Percentiles rank a stretch among this genome's conserved stretches.
phyloP scores from a whole-genome alignment of 140 eudicot species.

The Stevia rebaudiana region DNA sequence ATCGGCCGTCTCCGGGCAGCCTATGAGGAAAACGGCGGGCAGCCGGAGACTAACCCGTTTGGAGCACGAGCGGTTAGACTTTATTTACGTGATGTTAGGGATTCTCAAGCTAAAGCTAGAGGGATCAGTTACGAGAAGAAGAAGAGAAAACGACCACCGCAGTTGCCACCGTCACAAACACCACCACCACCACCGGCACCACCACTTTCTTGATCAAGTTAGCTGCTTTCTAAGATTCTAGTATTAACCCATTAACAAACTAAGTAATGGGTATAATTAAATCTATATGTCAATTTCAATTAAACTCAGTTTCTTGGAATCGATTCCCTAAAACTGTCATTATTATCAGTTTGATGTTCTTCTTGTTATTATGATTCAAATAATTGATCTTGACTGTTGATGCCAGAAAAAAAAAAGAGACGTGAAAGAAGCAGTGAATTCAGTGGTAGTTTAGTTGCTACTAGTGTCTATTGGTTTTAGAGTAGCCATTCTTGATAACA shows the following conservation, averaged over 20 bases:
- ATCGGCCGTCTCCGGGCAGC: constrained; percentile 65
- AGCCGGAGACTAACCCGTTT: constrained; percentile 51
- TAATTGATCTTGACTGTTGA: constrained; percentile 17
- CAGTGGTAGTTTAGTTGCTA: constrained; percentile 22
- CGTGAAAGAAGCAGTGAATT: constrained; percentile 23
- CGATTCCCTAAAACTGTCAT: neutral
- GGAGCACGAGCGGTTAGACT: constrained; percentile 53
- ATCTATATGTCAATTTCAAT: neutral
- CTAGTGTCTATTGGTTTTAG: neutral
- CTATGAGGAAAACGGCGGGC: constrained; percentile 54
- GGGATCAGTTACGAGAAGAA: constrained; percentile 46
- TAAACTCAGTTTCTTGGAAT: constrained; percentile 11
- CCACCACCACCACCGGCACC: constrained; percentile 17
- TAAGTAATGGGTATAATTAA: constrained; percentile 10
- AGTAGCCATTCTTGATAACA: neutral
- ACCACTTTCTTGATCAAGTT: constrained; percentile 32
- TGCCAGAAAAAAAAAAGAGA: constrained; percentile 17
- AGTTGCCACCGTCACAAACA: constrained; percentile 18
- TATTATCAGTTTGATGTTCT: neutral
- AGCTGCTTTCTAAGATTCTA: constrained; percentile 9
- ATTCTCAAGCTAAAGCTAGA: constrained; percentile 55
- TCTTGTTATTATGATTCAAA: constrained; percentile 15
- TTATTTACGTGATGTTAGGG: constrained; percentile 54
- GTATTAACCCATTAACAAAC: constrained; percentile 9
- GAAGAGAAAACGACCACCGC: constrained; percentile 35